A percentile compares a stretch with the other conserved stretches of the same genome.
These are phyloP conservation scores for Cryoendolithus antarcticus DNA, from an alignment of 2,329 filamentous ascomycete species.

Conservation along the genomic window DNA sequence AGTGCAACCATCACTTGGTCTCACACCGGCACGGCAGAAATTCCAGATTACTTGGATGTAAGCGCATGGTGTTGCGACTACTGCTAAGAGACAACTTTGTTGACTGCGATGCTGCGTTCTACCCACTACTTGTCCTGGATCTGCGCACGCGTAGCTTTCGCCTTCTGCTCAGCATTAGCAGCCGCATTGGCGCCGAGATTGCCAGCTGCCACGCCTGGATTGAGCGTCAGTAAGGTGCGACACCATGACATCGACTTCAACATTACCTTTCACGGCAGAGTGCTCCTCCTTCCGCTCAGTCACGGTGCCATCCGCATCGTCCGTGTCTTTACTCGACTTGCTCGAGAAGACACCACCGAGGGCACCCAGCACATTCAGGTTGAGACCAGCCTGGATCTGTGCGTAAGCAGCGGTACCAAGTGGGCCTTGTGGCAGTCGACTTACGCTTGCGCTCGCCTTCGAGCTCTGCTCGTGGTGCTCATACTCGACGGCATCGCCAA, in stretches of 20 bases:
- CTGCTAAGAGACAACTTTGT: too few relatives aligned
- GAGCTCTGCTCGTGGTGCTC: conserved; percentile 21
- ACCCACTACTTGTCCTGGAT: conserved; percentile 4
- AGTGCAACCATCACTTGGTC: too few relatives aligned
- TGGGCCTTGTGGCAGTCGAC: conserved; percentile 3
- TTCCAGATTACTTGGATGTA: too few relatives aligned
- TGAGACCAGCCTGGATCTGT: conserved; percentile 21
- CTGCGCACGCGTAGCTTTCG: conserved; percentile 4
- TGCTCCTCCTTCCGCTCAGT: conserved; percentile 20
- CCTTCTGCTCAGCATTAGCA: conserved; percentile 16
- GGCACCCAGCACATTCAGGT: conserved; percentile 26
- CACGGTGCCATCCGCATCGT: conserved; percentile 17
- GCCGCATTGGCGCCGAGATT: conserved; percentile 14
- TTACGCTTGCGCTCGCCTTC: conserved; percentile 23
- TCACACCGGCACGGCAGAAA: too few relatives aligned
- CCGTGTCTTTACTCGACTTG: conserved; percentile 20
- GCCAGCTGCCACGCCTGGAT: conserved; percentile 18
- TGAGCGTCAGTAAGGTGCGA: conserved; percentile 1
- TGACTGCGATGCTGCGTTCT: too few relatives aligned
- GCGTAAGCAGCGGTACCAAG: conserved; percentile 1
- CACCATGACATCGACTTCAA: neutral
- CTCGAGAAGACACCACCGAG: conserved; percentile 22
- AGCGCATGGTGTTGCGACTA: too few relatives aligned
- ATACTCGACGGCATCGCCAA: conserved; percentile 6
- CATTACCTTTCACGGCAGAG: conserved; percentile 17